These are phyloP conservation scores for Mycena sp. DNA, from an alignment of 1,284 basidiomycete species.

Conservation along the genomic window DNA sequence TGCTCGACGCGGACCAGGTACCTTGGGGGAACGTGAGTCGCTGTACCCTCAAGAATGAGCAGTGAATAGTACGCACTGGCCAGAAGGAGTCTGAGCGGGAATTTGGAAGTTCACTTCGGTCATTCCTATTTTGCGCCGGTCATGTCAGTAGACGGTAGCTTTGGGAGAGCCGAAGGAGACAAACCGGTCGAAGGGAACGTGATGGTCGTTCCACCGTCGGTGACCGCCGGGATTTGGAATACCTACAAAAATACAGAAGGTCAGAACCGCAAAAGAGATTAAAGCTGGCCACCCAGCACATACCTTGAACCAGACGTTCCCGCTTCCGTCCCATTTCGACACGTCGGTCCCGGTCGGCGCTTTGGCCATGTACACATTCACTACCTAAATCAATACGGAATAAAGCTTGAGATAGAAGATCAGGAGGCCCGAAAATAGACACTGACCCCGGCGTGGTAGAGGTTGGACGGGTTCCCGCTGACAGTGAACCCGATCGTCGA, in stretches of 20 bases:
- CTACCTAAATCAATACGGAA: constrained; percentile 20
- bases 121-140: no score
- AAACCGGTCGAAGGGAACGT: constrained; percentile 46
- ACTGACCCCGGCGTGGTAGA: constrained; percentile 50
- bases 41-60: background rate
- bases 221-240: constrained; percentile 49
- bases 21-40: constrained; percentile 28
- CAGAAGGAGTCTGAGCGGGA: constrained; percentile 51
- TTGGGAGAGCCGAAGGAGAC: no score
- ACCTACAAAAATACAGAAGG: constrained; percentile 37
- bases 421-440: background rate
- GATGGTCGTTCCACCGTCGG: constrained; percentile 50
- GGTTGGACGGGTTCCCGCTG: constrained; percentile 20
- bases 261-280: background rate
- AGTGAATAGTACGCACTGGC: constrained; percentile 44
- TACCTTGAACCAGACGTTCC: constrained; percentile 41
- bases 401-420: no score
- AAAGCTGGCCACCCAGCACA: background rate
- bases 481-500: constrained; percentile 10
- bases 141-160: no score
- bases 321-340: constrained; percentile 34
- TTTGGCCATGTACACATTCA: constrained; percentile 43
- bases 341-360: constrained; percentile 27
- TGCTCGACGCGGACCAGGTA: constrained; percentile 57
- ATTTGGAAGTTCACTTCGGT: constrained; percentile 52